Evolutionary conservation across 176 grass and related monocot genomes (phyloP).

Genomic region (bread wheat (Triticum aestivum)): IWGSC_CS_RefSeq_v2.1 NC_057801.1:460684488-460684987

Average conservation of each 20-base stretch:
- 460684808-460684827: background rate
- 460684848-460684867: background rate
- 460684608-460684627: constrained; percentile 5
- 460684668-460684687: background rate
- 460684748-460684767: background rate
- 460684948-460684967: constrained; percentile 1
- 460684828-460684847: background rate
- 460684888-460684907: background rate
- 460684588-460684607: background rate
- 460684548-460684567: background rate
- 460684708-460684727: constrained; percentile 7
- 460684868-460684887: constrained; percentile 14
- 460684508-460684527: too few relatives aligned
- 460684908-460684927: background rate
- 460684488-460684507: too few relatives aligned
- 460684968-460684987: constrained; percentile 16
- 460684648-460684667: constrained; percentile 36
- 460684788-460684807: constrained; percentile 24
- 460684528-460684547: too few relatives aligned
- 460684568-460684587: constrained; percentile 13
- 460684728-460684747: background rate
- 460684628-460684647: constrained; percentile 36
- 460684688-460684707: background rate
- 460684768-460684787: constrained; percentile 14
- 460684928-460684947: constrained; percentile 20